phyloP scores from a whole-genome alignment of 768 basidiomycete genomes.

The Pleurotus salmoneostramineus region DNA sequence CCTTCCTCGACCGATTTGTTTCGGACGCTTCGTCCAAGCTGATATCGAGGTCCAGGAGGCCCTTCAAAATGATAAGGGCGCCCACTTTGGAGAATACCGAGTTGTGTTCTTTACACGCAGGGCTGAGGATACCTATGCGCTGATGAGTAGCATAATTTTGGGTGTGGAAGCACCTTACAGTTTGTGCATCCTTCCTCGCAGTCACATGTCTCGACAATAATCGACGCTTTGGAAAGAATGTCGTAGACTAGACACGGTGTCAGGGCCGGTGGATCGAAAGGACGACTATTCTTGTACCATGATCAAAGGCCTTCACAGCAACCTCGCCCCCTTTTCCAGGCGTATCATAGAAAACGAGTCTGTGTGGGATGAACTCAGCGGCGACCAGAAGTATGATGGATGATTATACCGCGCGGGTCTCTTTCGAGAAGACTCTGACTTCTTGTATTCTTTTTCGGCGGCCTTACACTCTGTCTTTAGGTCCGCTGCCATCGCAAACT shows the following conservation, averaged over 20 bases:
- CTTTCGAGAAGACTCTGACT: conserved; percentile 48
- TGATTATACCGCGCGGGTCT: conserved; percentile 58
- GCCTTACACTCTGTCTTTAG: conserved; percentile 83
- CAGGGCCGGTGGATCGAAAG: conserved; percentile 2
- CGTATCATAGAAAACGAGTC: conserved; percentile 79
- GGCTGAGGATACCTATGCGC: conserved; percentile 58
- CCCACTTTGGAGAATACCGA: conserved; percentile 72
- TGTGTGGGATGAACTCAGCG: conserved; percentile 18
- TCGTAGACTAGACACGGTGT: conserved; percentile 39
- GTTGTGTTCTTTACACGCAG: conserved; percentile 67
- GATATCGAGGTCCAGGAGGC: conserved; percentile 46
- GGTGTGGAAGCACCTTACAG: conserved; percentile 39
- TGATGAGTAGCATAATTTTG: not conserved
- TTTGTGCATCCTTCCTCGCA: conserved; percentile 68
- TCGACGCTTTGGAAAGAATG: conserved; percentile 55
- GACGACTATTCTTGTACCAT: conserved; percentile 38
- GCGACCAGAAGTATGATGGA: too few species aligned
- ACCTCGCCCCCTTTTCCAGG: conserved; percentile 68
- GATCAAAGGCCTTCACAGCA: conserved; percentile 79
- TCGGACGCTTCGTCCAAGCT: conserved; percentile 32
- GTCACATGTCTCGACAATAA: conserved; percentile 52
- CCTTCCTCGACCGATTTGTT: conserved; percentile 21
- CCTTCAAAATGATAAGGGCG: conserved; percentile 62
- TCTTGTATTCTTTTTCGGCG: conserved; percentile 67
- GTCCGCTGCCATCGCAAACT: conserved; percentile 65